Conservation (phyloP, 202 grass and related monocot genomes). For the Sporobolus alterniflorus region DNA sequence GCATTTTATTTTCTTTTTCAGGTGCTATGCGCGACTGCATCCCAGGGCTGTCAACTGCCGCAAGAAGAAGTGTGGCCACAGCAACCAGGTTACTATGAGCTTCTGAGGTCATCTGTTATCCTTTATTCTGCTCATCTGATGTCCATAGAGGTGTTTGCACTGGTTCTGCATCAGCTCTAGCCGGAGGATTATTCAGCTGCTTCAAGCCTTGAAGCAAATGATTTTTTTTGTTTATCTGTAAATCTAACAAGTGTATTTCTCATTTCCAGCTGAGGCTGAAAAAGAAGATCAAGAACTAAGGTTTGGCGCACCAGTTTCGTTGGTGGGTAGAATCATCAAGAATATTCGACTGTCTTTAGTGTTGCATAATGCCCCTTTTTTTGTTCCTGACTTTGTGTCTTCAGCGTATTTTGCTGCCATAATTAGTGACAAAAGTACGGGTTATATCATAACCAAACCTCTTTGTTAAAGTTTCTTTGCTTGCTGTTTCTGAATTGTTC, state of each 20-base stretch:
- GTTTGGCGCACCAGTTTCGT: neutral
- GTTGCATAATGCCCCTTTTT: neutral
- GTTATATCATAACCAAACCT: neutral
- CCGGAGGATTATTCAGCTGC: too few relatives aligned
- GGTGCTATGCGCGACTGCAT: constrained; percentile 75
- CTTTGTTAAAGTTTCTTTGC: neutral
- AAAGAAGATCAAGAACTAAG: constrained; percentile 83
- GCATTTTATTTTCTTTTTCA: neutral
- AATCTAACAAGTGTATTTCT: neutral
- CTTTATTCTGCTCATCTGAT: too few relatives aligned
- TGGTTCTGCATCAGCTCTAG: too few relatives aligned
- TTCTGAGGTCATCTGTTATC: too few relatives aligned
- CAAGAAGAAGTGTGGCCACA: constrained; percentile 90
- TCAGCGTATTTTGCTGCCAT: neutral
- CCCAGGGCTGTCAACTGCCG: constrained; percentile 74
- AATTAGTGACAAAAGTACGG: neutral
- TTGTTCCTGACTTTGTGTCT: neutral
- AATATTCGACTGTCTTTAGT: neutral
- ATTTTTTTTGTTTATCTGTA: too few relatives aligned
- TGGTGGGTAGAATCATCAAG: neutral
- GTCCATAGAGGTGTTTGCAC: too few relatives aligned
- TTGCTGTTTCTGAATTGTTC: neutral
- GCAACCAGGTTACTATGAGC: constrained; percentile 54
- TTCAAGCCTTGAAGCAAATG: too few relatives aligned
- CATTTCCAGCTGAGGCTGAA: constrained; percentile 60